Percentiles rank a stretch among this genome's conserved stretches.
Conservation (phyloP, 345 rosid species). For the Eucalyptus shirleyi region DNA sequence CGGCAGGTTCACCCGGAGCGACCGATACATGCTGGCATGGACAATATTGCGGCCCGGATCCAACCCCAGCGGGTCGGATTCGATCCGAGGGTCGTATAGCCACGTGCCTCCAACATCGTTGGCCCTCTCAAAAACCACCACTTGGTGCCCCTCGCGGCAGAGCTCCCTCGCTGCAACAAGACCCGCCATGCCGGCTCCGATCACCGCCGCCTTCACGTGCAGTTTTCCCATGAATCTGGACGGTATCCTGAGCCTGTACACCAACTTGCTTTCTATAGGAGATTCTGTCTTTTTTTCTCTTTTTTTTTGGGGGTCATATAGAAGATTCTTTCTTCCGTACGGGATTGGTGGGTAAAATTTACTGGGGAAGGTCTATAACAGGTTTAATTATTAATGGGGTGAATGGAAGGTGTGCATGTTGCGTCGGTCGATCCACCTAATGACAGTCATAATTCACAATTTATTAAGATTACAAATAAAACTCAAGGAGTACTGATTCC, state of each 20-base stretch:
- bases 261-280: not conserved
- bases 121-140: not conserved
- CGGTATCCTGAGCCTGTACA: not conserved
- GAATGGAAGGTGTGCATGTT: not conserved
- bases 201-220: not conserved
- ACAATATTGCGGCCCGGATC: not conserved
- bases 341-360: not conserved
- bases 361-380: not conserved
- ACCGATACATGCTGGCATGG: not conserved
- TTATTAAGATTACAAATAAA: not conserved
- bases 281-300: not conserved
- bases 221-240: not conserved
- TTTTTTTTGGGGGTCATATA: not conserved
- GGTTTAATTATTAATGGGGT: not conserved
- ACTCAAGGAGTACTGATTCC: not conserved
- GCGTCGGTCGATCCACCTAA: not conserved
- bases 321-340: not conserved
- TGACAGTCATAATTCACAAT: too few species aligned
- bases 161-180: not conserved
- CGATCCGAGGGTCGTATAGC: not conserved
- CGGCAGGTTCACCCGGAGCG: not conserved
- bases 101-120: not conserved
- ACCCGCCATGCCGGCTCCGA: not conserved
- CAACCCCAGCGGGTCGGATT: not conserved
- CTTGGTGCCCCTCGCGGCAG: not conserved